Evolutionary conservation across 2,329 filamentous ascomycete species (phyloP).

Genomic region (Lasiodiplodia sp.): DNA sequence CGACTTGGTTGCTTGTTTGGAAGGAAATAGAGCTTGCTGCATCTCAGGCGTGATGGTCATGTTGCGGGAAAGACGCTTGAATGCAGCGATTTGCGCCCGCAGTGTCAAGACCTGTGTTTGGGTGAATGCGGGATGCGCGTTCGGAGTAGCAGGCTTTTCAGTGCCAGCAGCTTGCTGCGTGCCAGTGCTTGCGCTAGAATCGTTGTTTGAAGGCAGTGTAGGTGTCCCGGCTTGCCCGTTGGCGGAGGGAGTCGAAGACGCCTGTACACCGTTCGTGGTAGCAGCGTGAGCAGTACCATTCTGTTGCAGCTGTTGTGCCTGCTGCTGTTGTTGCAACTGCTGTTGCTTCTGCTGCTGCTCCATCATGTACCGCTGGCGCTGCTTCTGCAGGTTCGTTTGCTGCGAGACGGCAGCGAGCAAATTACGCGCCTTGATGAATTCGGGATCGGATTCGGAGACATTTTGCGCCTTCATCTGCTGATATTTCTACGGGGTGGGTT

Average conservation of each 20-base stretch:
- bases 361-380: conserved; percentile 42
- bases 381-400: conserved; percentile 61
- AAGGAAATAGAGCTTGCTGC: conserved; percentile 82
- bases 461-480: conserved; percentile 88
- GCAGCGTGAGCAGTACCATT: conserved; percentile 50
- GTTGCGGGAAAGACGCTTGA: conserved; percentile 89
- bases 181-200: conserved; percentile 38
- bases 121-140: conserved; percentile 61
- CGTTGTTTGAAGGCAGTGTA: conserved; percentile 35
- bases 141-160: conserved; percentile 41
- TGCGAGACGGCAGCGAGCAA: conserved; percentile 77
- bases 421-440: conserved; percentile 82
- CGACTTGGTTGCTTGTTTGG: conserved; percentile 66
- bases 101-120: conserved; percentile 80
- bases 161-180: conserved; percentile 48
- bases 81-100: conserved; percentile 86
- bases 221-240: conserved; percentile 40
- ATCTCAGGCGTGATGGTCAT: conserved; percentile 78
- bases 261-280: conserved; percentile 56
- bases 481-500: conserved; percentile 71
- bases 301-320: conserved; percentile 53
- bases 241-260: conserved; percentile 35
- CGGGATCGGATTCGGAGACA: conserved; percentile 81
- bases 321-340: conserved; percentile 54
- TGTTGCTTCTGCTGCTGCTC: conserved; percentile 63